Evolutionary conservation across 2,329 filamentous ascomycete species (phyloP).

Genomic region (Colletotrichum trifolii): DNA sequence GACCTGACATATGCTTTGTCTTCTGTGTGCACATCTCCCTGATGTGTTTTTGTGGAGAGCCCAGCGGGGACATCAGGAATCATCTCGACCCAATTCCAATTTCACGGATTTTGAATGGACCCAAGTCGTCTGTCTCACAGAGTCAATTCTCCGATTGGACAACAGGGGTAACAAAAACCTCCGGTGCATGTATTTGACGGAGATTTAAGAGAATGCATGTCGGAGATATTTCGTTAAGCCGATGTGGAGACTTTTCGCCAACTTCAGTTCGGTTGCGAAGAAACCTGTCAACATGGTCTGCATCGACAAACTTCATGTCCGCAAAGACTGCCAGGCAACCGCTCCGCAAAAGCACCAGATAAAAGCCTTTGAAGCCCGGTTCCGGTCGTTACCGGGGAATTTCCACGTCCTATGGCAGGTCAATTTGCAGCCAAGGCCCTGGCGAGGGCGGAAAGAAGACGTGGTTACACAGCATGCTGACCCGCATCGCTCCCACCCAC

Average conservation of each 20-base stretch:
- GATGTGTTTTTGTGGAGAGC: conserved; percentile 24
- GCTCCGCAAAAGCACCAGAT: background rate
- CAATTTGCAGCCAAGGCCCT: conserved; percentile 10
- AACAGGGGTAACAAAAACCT: conserved; percentile 29
- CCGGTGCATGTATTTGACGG: conserved; percentile 34
- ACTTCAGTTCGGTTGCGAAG: too few relatives aligned
- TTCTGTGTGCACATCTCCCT: background rate
- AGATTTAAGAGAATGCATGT: conserved; percentile 34
- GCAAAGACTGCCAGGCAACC: background rate
- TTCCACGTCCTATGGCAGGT: conserved; percentile 6
- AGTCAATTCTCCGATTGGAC: conserved; percentile 35
- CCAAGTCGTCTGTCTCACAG: conserved; percentile 19
- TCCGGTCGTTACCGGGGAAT: background rate
- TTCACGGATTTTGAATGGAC: conserved; percentile 22
- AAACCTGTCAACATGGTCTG: too few relatives aligned
- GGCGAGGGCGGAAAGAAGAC: conserved; percentile 9
- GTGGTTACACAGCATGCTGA: conserved; percentile 33
- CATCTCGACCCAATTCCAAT: conserved; percentile 27
- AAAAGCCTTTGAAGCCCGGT: background rate
- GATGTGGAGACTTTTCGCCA: conserved; percentile 20
- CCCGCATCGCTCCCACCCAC: conserved; percentile 22
- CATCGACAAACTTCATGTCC: too few relatives aligned
- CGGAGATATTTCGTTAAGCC: conserved; percentile 21
- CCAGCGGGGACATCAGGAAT: conserved; percentile 18
- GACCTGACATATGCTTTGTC: background rate